Base-by-base conservation (phyloP, 108 stramenopile genomes). In the Discostella pseudostelligera region DNA sequence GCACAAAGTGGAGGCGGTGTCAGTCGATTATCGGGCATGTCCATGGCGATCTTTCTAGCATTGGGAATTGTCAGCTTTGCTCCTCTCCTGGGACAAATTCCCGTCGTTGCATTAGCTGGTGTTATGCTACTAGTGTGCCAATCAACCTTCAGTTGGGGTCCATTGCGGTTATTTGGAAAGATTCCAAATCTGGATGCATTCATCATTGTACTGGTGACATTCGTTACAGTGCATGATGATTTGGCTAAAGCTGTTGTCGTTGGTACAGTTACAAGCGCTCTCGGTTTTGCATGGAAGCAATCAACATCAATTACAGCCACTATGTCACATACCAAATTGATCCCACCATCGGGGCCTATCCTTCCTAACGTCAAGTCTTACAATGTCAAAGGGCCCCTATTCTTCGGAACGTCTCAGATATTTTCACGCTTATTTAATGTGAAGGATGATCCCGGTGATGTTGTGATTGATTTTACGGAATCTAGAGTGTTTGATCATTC, bases 41-140 rank as follows among this genome's bases (percentile, higher is more conserved):
- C 84, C 54, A 85, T 87, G 84, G 76, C 85, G 10, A 16, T 84
- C 20, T 85, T 87, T 59, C 65, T 92, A 40, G 91, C 84, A 8
- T 37, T 73, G 47, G 86, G 90, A 20, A 86, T 92, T 55, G 81
- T 92, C 6, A 60, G 49, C 47, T 74, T 74, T 19, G 87, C 92
- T 22, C 92, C 92, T 10, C 63, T 90, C 36, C 56, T 93, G 42
- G 87, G 83, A 4, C 68, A 74, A 29, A 67, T 90, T 17, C 88
- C 92, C 25, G 59, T 93, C 25, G 87, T 84, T 7, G 59, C 84
- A 8, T 48, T 93, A 22, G 85, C 83, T 0, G 92, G 88, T 25
- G 85, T 93, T 22, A 93, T 93, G 88, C 48, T 88, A 39, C 39
- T 83, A 56, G 92, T 90, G 0, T 90, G 89, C 42, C 86, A 85